These are phyloP conservation scores for Parachaetomium inaequale DNA, from an alignment of 495 filamentous ascomycete species.

Conservation along the genomic window DNA sequence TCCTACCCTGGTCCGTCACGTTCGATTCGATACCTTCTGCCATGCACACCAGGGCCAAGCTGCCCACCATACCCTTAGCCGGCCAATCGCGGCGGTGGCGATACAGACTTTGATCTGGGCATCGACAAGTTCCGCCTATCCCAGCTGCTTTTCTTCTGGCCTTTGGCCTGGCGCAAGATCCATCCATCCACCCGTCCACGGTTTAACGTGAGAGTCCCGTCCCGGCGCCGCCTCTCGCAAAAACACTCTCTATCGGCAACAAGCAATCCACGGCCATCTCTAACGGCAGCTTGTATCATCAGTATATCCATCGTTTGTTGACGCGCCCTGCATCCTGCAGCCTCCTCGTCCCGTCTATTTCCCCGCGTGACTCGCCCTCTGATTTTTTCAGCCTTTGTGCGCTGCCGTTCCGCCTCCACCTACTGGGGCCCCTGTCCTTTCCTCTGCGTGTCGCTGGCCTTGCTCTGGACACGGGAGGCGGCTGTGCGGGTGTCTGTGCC, in stretches of 20 bases:
- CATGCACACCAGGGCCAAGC: slow-evolving; percentile 18
- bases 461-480: slow-evolving; percentile 26
- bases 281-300: slow-evolving; percentile 18
- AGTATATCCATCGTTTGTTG: slow-evolving; percentile 14
- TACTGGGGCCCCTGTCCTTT: slow-evolving; percentile 8
- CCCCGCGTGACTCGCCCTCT: slow-evolving; percentile 8
- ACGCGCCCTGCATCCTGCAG: slow-evolving; percentile 1
- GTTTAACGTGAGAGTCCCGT: not conserved
- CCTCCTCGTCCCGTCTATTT: not conserved
- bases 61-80: slow-evolving; percentile 24
- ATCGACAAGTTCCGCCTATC: slow-evolving; percentile 27
- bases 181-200: not conserved
- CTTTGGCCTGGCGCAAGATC: slow-evolving; percentile 8
- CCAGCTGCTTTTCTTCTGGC: slow-evolving; percentile 14
- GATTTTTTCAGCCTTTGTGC: slow-evolving; percentile 17
- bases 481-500: slow-evolving; percentile 25
- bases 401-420: slow-evolving; percentile 11
- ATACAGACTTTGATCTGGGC: slow-evolving; percentile 39
- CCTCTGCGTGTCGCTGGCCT: slow-evolving; percentile 8
- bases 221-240: slow-evolving; percentile 18
- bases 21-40: slow-evolving; percentile 4
- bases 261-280: slow-evolving; percentile 19
- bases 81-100: slow-evolving; percentile 34
- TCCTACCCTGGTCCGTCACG: not conserved
- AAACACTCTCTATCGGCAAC: slow-evolving; percentile 5